These are phyloP conservation scores for Arxiozyma slooffiae DNA, from an alignment of 1,139 yeast species.

Conservation along the genomic window DNA sequence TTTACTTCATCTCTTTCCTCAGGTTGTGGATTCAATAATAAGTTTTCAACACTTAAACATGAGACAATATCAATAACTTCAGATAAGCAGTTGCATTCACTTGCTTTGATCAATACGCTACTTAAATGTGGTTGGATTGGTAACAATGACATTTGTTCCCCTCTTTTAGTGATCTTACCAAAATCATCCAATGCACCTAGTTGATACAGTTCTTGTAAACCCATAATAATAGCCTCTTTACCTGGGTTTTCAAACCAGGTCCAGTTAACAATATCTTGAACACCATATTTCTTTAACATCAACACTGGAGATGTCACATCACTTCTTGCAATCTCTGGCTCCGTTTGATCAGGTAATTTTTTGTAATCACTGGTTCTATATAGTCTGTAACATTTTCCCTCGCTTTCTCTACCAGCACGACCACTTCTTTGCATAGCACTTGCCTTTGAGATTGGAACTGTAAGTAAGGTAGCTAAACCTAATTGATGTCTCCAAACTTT, in stretches of 20 bases:
- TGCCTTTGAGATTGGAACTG: constrained; percentile 88
- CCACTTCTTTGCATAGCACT: constrained; percentile 95
- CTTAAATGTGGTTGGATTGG: constrained; percentile 90
- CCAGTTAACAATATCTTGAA: constrained; percentile 77
- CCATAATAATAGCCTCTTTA: constrained; percentile 61
- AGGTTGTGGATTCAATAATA: constrained; percentile 68
- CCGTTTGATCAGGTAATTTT: constrained; percentile 65
- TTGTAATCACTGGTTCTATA: constrained; percentile 64
- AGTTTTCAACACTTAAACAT: constrained; percentile 85
- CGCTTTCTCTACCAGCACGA: constrained; percentile 95
- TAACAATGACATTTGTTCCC: constrained; percentile 74
- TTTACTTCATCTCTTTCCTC: constrained; percentile 73
- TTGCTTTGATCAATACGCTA: constrained; percentile 71
- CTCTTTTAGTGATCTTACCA: constrained; percentile 69
- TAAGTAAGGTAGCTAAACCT: constrained; percentile 80
- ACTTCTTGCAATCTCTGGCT: constrained; percentile 82
- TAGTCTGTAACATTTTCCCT: constrained; percentile 82
- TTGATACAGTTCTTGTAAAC: constrained; percentile 67
- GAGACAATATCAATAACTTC: constrained; percentile 83
- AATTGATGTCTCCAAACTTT: constrained; percentile 90
- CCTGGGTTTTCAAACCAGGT: constrained; percentile 92
- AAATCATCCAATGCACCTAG: constrained; percentile 67
- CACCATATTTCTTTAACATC: constrained; percentile 73
- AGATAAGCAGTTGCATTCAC: constrained; percentile 45
- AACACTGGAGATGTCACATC: constrained; percentile 78